Conservation (phyloP, 257 asterid genomes). For the Rubia yunnanensis region DNA sequence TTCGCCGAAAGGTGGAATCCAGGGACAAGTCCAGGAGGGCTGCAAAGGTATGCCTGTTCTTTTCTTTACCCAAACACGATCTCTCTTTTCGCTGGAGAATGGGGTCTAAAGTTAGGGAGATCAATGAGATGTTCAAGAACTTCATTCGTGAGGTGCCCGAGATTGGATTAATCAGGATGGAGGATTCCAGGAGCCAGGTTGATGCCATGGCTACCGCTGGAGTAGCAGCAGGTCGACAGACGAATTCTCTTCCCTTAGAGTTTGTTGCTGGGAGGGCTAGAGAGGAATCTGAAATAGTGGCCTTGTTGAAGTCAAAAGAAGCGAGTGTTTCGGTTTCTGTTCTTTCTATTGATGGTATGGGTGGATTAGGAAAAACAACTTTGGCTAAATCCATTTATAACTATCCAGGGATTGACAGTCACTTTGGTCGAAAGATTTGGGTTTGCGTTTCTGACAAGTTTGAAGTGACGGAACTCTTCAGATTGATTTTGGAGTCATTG, state of each 20-base stretch:
- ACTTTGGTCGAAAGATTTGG: slow-evolving; percentile 17
- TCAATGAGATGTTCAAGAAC: not conserved
- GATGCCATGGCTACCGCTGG: too few species aligned
- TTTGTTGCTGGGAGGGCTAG: slow-evolving; percentile 4
- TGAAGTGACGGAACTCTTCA: slow-evolving; percentile 10
- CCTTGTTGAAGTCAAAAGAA: not conserved
- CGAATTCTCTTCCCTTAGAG: too few species aligned
- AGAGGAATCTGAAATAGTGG: not conserved
- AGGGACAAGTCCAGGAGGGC: not conserved
- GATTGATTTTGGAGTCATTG: slow-evolving; percentile 5
- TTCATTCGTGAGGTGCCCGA: not conserved
- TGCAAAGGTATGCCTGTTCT: not conserved
- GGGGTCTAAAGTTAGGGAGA: not conserved
- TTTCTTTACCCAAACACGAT: not conserved
- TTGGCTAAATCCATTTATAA: slow-evolving; percentile 13
- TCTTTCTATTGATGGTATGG: slow-evolving; percentile 15
- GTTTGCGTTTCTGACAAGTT: slow-evolving; percentile 16
- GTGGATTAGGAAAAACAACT: slow-evolving; percentile 18
- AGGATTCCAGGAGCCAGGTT: not conserved
- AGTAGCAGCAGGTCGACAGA: too few species aligned
- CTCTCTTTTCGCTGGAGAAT: slow-evolving; percentile 2
- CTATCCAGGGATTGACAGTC: not conserved
- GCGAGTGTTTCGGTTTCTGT: not conserved
- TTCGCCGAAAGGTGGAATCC: not conserved
- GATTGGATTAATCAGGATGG: not conserved